phyloP scores from a whole-genome alignment of 2,329 filamentous ascomycete species.

The Amauroascus verrucosus region DNA sequence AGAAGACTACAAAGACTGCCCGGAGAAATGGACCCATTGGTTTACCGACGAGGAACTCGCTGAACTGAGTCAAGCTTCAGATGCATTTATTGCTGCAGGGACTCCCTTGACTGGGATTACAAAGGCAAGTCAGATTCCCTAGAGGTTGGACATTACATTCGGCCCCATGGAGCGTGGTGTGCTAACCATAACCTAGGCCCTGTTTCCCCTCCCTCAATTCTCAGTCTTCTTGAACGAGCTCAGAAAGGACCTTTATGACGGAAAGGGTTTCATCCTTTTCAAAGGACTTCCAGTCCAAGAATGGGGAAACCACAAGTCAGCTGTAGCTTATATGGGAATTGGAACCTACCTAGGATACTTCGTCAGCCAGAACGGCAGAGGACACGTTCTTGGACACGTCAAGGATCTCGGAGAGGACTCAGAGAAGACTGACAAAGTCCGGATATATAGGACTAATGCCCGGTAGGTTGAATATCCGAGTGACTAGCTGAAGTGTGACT shows the following conservation, averaged over 20 bases:
- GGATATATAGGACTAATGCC: conserved; percentile 82
- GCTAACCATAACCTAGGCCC: conserved; percentile 30
- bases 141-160: not conserved
- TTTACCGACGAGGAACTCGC: conserved; percentile 57
- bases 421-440: conserved; percentile 70
- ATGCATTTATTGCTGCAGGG: conserved; percentile 56
- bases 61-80: conserved; percentile 57
- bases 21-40: conserved; percentile 61
- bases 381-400: conserved; percentile 79
- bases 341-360: conserved; percentile 81
- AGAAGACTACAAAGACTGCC: conserved; percentile 52
- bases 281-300: conserved; percentile 66
- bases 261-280: conserved; percentile 83
- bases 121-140: conserved; percentile 34
- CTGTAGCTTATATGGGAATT: conserved; percentile 83
- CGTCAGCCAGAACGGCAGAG: conserved; percentile 71
- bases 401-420: conserved; percentile 79
- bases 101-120: conserved; percentile 62
- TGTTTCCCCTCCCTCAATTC: conserved; percentile 53
- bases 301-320: conserved; percentile 72
- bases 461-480: conserved; percentile 30
- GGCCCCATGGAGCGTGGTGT: not conserved
- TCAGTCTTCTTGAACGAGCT: conserved; percentile 45
- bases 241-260: conserved; percentile 60
- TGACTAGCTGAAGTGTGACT: not conserved